Evolutionary conservation across 106 monocot genomes (phyloP).

Genomic region (Apostasia ramifera): DNA sequence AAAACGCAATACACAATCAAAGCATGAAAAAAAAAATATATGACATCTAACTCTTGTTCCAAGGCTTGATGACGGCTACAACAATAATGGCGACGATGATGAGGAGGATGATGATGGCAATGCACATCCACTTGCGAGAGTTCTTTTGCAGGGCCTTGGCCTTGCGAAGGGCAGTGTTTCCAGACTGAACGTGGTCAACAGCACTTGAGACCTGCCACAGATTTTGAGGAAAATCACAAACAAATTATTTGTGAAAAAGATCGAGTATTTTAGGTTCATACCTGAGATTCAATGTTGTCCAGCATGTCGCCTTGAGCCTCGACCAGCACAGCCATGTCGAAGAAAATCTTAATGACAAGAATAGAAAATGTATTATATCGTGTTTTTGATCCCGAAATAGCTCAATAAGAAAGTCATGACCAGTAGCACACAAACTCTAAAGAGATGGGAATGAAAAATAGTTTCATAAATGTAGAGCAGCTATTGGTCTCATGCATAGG

Average conservation of each 20-base stretch:
- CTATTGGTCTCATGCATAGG: too few species aligned
- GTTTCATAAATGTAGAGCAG: too few species aligned
- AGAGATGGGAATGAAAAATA: too few species aligned
- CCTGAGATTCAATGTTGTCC: slow-evolving; percentile 21
- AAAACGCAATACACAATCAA: too few species aligned
- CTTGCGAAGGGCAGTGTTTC: slow-evolving; percentile 60
- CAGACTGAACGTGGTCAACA: slow-evolving; percentile 78
- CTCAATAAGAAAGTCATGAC: too few species aligned
- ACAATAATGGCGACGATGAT: slow-evolving; percentile 65
- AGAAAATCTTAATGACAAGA: slow-evolving; percentile 13
- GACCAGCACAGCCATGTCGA: slow-evolving; percentile 22
- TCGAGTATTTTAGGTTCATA: background rate
- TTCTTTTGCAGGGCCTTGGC: slow-evolving; percentile 84
- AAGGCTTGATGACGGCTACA: slow-evolving; percentile 66
- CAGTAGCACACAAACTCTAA: too few species aligned
- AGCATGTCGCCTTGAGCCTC: slow-evolving; percentile 24
- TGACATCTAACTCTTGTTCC: slow-evolving; percentile 26
- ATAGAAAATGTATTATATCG: background rate
- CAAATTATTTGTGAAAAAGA: too few species aligned
- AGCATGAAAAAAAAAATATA: too few species aligned
- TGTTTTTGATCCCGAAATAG: too few species aligned
- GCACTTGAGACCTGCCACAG: slow-evolving; percentile 67
- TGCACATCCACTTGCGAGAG: slow-evolving; percentile 95
- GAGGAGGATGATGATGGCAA: slow-evolving; percentile 80
- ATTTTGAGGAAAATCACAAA: background rate